Evolutionary conservation across 2,329 filamentous ascomycete species (phyloP).

Genomic region (Scleromitrula shiraiana): DNA sequence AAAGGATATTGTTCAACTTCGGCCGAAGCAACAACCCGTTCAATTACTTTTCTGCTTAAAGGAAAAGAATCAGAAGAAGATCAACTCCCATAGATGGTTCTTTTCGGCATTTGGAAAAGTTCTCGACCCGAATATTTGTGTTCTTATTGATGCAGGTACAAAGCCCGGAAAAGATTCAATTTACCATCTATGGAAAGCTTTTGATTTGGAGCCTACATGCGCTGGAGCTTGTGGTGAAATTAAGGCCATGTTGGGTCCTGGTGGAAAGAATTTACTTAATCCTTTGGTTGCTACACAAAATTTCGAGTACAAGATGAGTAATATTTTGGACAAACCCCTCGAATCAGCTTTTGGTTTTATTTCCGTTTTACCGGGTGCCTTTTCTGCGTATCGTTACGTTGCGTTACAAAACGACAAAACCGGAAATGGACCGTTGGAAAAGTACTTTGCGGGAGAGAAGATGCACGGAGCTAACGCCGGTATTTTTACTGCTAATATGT

Average conservation of each 20-base stretch:
- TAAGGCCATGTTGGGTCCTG: constrained; percentile 88
- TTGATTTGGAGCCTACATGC: constrained; percentile 95
- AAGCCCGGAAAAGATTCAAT: constrained; percentile 80
- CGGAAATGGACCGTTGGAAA: constrained; percentile 87
- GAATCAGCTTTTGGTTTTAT: constrained; percentile 98
- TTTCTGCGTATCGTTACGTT: constrained; percentile 93
- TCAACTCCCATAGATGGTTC: constrained; percentile 98
- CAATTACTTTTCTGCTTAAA: constrained; percentile 99
- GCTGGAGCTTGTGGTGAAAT: constrained; percentile 97
- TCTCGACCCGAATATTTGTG: constrained; percentile 92
- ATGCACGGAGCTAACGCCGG: constrained; percentile 93
- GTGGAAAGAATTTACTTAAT: constrained; percentile 76
- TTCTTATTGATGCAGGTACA: constrained; percentile 92
- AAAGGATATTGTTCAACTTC: constrained; percentile 96
- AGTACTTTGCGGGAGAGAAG: constrained; percentile 99
- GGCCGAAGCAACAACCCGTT: constrained; percentile 82
- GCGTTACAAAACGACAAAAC: constrained; percentile 95
- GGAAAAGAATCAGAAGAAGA: constrained; percentile 94
- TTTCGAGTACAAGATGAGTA: constrained; percentile 99
- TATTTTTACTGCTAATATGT: constrained; percentile 97
- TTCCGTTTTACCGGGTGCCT: constrained; percentile 87
- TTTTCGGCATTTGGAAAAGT: constrained; percentile 96
- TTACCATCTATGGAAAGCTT: constrained; percentile 99
- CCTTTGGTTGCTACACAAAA: constrained; percentile 95
- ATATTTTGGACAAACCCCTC: constrained; percentile 94